Evolutionary conservation across 257 asterid genomes (phyloP), one percentile per base, ranked within the genome.

Genomic region (Nicotiana knightiana): DNA sequence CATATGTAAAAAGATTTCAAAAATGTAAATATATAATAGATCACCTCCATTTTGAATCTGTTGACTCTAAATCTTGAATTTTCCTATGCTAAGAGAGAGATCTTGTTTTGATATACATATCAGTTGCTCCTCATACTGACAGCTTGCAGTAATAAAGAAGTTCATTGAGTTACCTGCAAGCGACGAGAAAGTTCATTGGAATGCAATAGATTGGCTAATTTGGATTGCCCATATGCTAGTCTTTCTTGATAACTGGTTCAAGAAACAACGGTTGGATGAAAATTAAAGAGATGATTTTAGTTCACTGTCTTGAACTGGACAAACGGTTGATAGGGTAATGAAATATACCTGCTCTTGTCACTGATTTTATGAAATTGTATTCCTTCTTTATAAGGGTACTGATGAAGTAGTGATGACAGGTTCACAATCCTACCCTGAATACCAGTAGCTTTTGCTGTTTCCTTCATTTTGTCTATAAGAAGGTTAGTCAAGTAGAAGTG

Each of bases 401-500:
- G 80, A 82, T 95, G 98, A 21, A 97, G 97, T 13, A 93, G 76
- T 1, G 99, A 95, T 21, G 98, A 86, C 65, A 95, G 79, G 67
- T 95, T 93, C 77, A 93, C 90, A 75, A 93, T 95, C 88, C 97
- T 92, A 1, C 98, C 98, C 88, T 95, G 90, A 4, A 92, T 66
- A 12, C 96, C 95, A 4, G 86, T 90, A 3, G 90, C 53, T 51
- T 89, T 90, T 26, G 96, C 92, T 4, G 99, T 91, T 26, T 90
- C 90, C 85, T 92, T 95, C 97, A 95, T 93, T 89, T 90, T 93
- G 81, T 90, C 95, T 3, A 95, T 93, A 54, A 95, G 98, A 70
- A 95, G 97, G 86, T 87, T 92, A 18, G 98, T 95, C 93, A 95
- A 88, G 94, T 92, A 85, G 90, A 95, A 95, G 86, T 95, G 99